Percentiles rank a stretch among this genome's conserved stretches.
Conservation (phyloP, 2,329 filamentous ascomycete species). For the Canariomyces notabilis region DNA sequence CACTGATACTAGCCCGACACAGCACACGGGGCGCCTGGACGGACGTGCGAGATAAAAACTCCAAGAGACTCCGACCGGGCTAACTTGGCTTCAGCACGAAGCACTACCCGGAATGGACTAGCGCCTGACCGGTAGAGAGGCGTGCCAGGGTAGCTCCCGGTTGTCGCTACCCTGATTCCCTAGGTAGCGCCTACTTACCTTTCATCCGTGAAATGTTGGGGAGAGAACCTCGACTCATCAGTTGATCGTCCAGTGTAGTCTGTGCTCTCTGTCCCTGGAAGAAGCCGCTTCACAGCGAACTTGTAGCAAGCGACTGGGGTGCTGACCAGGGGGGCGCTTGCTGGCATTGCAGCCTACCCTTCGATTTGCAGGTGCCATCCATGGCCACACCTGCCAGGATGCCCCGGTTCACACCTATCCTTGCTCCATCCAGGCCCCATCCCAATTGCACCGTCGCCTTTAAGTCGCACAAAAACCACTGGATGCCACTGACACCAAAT, state of each 20-base stretch:
- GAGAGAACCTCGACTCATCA: constrained; percentile 10
- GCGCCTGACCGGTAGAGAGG: too few species aligned
- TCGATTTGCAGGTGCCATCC: constrained; percentile 28
- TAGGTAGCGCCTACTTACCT: constrained; percentile 15
- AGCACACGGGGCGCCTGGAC: constrained; percentile 11
- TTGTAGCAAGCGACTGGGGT: constrained; percentile 4
- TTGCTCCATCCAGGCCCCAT: constrained; percentile 36
- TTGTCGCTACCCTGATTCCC: constrained; percentile 6
- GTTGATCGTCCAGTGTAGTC: constrained; percentile 14
- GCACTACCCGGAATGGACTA: too few species aligned
- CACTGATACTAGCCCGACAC: constrained; percentile 6
- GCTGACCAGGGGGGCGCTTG: constrained; percentile 22
- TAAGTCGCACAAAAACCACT: constrained; percentile 49
- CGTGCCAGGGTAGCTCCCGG: too few species aligned
- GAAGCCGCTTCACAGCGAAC: background rate
- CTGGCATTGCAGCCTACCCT: constrained; percentile 27
- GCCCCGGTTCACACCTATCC: constrained; percentile 30
- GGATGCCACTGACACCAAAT: constrained; percentile 37
- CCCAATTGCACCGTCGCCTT: constrained; percentile 40
- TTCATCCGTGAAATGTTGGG: too few species aligned
- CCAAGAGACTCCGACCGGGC: too few species aligned
- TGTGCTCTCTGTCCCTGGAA: constrained; percentile 20
- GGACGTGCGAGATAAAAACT: constrained; percentile 14
- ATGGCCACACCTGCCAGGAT: constrained; percentile 25
- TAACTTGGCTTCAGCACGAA: too few species aligned